Evolutionary conservation across 495 filamentous ascomycete species (phyloP).

Genomic region (Hypomontagnella submonticulosa): DNA sequence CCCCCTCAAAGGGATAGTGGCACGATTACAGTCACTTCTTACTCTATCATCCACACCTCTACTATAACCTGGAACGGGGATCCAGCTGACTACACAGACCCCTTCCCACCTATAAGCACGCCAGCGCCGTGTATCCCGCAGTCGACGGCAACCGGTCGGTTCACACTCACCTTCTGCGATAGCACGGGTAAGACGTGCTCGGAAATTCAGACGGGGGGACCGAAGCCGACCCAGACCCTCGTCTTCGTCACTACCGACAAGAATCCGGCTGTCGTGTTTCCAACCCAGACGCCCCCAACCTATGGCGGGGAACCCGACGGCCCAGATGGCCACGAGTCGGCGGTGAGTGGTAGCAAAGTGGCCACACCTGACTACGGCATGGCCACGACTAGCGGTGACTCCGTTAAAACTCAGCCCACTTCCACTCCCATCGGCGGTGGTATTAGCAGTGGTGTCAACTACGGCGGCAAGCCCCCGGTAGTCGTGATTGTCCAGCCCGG

Average conservation of each 20-base stretch:
- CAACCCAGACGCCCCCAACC: slow-evolving; percentile 51
- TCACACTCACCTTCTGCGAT: slow-evolving; percentile 55
- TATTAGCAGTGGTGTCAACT: not conserved
- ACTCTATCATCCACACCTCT: slow-evolving; percentile 56
- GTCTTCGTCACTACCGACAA: slow-evolving; percentile 60
- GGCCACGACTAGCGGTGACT: slow-evolving; percentile 18
- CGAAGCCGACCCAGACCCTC: slow-evolving; percentile 42
- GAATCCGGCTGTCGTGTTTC: slow-evolving; percentile 59
- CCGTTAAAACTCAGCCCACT: slow-evolving; percentile 33
- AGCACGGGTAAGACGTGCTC: slow-evolving; percentile 41
- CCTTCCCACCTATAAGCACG: slow-evolving; percentile 52
- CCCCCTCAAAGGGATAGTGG: slow-evolving; percentile 27
- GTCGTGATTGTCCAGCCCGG: slow-evolving; percentile 55
- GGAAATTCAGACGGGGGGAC: slow-evolving; percentile 40
- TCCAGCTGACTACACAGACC: slow-evolving; percentile 55
- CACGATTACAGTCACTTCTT: slow-evolving; percentile 42
- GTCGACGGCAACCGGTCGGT: slow-evolving; percentile 40
- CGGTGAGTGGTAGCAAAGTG: slow-evolving; percentile 16
- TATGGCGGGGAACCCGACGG: slow-evolving; percentile 53
- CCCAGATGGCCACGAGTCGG: slow-evolving; percentile 44
- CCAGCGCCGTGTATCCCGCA: slow-evolving; percentile 50
- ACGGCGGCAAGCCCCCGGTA: slow-evolving; percentile 33
- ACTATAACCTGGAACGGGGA: slow-evolving; percentile 59
- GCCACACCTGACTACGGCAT: slow-evolving; percentile 50
- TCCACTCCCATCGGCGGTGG: slow-evolving; percentile 6